A percentile compares a stretch with the other conserved stretches of the same genome.
phyloP scores from a whole-genome alignment of 139 green algal genomes.

The Ostreobium quekettii region DNA sequence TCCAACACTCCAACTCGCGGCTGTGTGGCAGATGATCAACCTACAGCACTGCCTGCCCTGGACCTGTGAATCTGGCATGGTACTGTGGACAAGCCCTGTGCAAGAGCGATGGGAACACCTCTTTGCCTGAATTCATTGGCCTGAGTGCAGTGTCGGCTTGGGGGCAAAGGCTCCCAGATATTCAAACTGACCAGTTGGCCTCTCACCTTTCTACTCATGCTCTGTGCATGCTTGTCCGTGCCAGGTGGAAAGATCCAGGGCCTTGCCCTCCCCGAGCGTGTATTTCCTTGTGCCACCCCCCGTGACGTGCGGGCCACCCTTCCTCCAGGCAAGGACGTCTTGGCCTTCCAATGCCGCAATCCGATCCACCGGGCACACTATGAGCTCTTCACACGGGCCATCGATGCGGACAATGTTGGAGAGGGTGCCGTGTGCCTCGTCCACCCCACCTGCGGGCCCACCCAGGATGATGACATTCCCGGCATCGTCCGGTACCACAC shows the following conservation, averaged over 20 bases:
- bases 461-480: constrained; percentile 72
- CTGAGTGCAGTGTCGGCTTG: too few species aligned
- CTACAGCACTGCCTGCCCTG: too few species aligned
- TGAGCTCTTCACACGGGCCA: constrained; percentile 77
- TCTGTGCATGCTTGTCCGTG: too few species aligned
- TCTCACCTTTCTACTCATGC: too few species aligned
- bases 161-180: too few species aligned
- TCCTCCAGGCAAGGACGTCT: constrained; percentile 52
- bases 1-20: too few species aligned
- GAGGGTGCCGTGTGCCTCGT: constrained; percentile 63
- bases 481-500: constrained; percentile 73
- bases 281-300: constrained; percentile 66
- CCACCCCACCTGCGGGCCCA: constrained; percentile 78
- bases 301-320: constrained; percentile 58
- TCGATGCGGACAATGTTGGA: constrained; percentile 66
- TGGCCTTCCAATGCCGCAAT: constrained; percentile 80
- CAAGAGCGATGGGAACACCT: too few species aligned
- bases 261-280: constrained; percentile 63
- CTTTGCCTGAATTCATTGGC: too few species aligned
- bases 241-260: constrained; percentile 52
- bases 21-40: too few species aligned
- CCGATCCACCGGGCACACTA: constrained; percentile 81
- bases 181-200: too few species aligned
- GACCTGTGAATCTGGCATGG: too few species aligned
- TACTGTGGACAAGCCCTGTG: too few species aligned